Percentiles rank a stretch among this genome's conserved stretches.
phyloP scores from a whole-genome alignment of 2,329 filamentous ascomycete species.

The Helotiales sp. region DNA sequence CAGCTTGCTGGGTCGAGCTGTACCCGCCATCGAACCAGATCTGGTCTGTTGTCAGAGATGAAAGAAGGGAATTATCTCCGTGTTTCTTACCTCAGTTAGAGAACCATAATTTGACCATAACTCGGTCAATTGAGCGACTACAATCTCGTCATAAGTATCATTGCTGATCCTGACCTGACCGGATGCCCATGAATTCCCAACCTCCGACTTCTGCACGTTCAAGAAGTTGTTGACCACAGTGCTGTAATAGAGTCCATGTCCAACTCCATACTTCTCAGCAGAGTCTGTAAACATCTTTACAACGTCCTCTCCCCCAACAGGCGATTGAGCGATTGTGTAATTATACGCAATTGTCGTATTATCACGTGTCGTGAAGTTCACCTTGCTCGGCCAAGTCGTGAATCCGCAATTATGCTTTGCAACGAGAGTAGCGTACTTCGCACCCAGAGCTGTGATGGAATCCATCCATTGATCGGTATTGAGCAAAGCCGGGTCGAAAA shows the following conservation, averaged over 20 bases:
- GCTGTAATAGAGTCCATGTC: not conserved
- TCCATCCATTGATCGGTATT: not conserved
- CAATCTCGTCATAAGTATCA: not conserved
- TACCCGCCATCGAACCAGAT: not conserved
- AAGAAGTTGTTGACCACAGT: not conserved
- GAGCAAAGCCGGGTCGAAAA: not conserved
- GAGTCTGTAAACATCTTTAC: not conserved
- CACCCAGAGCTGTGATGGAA: not conserved
- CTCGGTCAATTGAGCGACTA: not conserved
- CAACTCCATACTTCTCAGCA: not conserved
- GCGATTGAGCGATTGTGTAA: not conserved
- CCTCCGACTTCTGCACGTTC: not conserved
- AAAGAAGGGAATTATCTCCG: not conserved
- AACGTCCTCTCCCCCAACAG: not conserved
- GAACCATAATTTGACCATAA: not conserved
- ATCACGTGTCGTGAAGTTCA: not conserved
- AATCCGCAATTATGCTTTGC: not conserved
- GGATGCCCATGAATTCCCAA: not conserved
- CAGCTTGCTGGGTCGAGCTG: not conserved
- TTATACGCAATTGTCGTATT: not conserved
- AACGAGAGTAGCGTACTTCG: not conserved
- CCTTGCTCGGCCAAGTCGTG: not conserved
- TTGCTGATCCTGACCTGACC: not conserved
- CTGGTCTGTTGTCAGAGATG: not conserved
- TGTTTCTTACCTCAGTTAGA: not conserved